Evolutionary conservation across 2,329 filamentous ascomycete species (phyloP).

Genomic region (Calonectria henricotiae): DNA sequence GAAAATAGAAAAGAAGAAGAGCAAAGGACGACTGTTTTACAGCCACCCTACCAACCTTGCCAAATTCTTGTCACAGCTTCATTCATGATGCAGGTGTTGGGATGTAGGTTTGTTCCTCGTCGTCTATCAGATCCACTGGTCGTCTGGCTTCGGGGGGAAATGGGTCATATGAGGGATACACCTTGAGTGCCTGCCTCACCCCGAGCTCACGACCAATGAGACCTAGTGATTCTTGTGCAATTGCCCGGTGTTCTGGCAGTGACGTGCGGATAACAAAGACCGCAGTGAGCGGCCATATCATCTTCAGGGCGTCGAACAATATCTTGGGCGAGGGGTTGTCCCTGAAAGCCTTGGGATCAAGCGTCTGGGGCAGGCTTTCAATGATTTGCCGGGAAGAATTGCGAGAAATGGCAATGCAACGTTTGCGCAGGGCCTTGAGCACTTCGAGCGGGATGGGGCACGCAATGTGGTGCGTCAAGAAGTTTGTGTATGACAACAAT

Average conservation of each 20-base stretch:
- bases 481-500: slow-evolving; percentile 56
- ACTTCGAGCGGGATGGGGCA: slow-evolving; percentile 47
- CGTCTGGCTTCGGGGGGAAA: slow-evolving; percentile 52
- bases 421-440: slow-evolving; percentile 52
- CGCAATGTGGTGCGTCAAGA: slow-evolving; percentile 55
- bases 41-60: neutral
- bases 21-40: neutral
- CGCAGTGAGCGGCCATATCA: slow-evolving; percentile 60
- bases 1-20: neutral
- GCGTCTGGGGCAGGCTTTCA: slow-evolving; percentile 46
- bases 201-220: slow-evolving; percentile 59
- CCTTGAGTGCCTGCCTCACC: slow-evolving; percentile 58
- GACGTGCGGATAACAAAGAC: slow-evolving; percentile 54
- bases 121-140: slow-evolving; percentile 47
- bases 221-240: slow-evolving; percentile 52
- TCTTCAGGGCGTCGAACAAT: slow-evolving; percentile 58
- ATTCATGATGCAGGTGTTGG: slow-evolving; percentile 15
- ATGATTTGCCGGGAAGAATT: slow-evolving; percentile 54
- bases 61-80: neutral
- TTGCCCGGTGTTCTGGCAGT: slow-evolving; percentile 51
- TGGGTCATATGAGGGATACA: slow-evolving; percentile 38
- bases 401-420: slow-evolving; percentile 53
- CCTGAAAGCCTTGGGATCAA: slow-evolving; percentile 49
- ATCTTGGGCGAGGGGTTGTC: slow-evolving; percentile 54
- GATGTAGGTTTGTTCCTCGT: slow-evolving; percentile 37